phyloP scores from a whole-genome alignment of 148 eudicot species.

The Chenopodium berlandieri region DNA sequence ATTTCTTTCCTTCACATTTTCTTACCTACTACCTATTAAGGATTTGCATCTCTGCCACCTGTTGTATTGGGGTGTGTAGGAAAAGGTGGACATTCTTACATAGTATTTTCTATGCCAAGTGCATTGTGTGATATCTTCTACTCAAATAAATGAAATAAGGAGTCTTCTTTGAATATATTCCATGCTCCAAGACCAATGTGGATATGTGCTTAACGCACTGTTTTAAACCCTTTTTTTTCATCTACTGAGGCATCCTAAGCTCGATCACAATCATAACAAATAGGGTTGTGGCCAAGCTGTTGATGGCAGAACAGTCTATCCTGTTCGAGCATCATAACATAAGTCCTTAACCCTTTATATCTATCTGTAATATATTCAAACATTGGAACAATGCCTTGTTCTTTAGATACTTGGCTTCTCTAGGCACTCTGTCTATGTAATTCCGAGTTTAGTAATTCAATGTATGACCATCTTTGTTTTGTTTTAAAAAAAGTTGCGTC shows the following conservation, averaged over 20 bases:
- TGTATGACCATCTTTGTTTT: too few relatives aligned
- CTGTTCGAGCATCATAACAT: not conserved
- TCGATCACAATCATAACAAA: not conserved
- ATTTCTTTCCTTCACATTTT: not conserved
- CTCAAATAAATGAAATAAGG: too few relatives aligned
- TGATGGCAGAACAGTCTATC: not conserved
- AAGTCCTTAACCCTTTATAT: not conserved
- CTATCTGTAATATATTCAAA: not conserved
- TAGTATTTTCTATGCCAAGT: not conserved
- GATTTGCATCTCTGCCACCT: not conserved
- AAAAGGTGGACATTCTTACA: not conserved
- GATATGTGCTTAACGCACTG: not conserved
- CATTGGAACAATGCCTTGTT: too few relatives aligned
- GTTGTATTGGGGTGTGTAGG: not conserved
- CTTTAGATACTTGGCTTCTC: too few relatives aligned
- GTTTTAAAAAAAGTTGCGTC: too few relatives aligned
- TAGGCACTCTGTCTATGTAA: too few relatives aligned
- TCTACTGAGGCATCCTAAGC: not conserved
- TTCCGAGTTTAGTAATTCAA: too few relatives aligned
- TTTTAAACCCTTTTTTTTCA: too few relatives aligned
- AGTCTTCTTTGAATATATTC: not conserved
- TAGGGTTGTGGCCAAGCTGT: not conserved
- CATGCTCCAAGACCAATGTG: not conserved
- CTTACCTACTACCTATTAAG: not conserved
- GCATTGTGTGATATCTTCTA: not conserved